Evolutionary conservation across 2,329 filamentous ascomycete species (phyloP).

Genomic region (Bipolaris sorokiniana): DNA sequence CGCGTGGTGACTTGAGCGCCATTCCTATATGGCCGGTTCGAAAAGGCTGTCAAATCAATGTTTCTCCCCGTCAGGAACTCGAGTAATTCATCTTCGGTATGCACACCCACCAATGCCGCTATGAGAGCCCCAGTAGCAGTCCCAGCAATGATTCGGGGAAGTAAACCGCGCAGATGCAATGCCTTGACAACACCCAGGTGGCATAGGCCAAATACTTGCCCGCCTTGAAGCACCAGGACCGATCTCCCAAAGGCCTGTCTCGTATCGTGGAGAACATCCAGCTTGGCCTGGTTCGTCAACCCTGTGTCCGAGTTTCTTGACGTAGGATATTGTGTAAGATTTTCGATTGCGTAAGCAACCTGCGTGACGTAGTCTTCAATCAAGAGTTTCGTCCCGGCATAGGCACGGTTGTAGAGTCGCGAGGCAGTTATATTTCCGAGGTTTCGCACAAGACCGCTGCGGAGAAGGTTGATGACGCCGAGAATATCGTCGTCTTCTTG

Average conservation of each 20-base stretch:
- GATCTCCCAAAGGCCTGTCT: conserved; percentile 87
- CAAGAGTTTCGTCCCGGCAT: conserved; percentile 85
- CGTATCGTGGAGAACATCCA: conserved; percentile 86
- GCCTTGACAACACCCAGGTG: conserved; percentile 92
- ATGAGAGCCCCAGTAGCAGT: conserved; percentile 90
- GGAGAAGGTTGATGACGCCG: conserved; percentile 76
- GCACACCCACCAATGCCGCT: conserved; percentile 84
- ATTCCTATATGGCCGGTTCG: conserved; percentile 46
- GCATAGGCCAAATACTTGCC: conserved; percentile 88
- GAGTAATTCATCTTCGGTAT: conserved; percentile 83
- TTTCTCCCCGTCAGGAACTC: conserved; percentile 76
- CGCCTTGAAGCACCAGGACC: conserved; percentile 84
- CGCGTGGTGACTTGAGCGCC: conserved; percentile 46
- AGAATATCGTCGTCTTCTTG: conserved; percentile 75
- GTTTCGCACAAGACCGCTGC: conserved; percentile 79
- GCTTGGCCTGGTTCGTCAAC: conserved; percentile 76
- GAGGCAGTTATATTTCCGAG: conserved; percentile 88
- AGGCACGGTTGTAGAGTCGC: conserved; percentile 81
- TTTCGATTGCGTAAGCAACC: conserved; percentile 79
- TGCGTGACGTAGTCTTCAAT: conserved; percentile 91
- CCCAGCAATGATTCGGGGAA: conserved; percentile 89
- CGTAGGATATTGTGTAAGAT: conserved; percentile 72
- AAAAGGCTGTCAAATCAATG: conserved; percentile 83
- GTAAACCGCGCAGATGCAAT: conserved; percentile 76
- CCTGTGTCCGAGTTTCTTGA: conserved; percentile 54